Conservation (phyloP, 129 eudicot species). For the Helianthus tuberosus region DNA sequence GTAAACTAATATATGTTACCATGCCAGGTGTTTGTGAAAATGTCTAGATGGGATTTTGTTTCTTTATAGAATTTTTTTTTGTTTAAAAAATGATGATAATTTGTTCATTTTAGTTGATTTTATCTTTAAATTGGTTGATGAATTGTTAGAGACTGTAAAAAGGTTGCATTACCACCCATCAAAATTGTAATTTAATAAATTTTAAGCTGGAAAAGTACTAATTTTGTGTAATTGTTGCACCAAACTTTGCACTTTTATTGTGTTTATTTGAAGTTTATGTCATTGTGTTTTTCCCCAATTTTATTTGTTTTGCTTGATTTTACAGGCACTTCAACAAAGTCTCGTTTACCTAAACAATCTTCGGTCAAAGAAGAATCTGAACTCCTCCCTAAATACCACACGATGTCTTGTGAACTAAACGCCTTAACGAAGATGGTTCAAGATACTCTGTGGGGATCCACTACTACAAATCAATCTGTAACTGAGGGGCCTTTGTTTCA, state of each 20-base stretch:
- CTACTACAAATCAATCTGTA: constrained; percentile 16
- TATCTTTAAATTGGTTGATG: background rate
- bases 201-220: background rate
- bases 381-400: constrained; percentile 58
- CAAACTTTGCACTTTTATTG: background rate
- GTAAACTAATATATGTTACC: no score
- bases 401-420: constrained; percentile 65
- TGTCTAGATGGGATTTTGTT: background rate
- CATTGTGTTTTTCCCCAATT: background rate
- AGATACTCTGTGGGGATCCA: constrained; percentile 35
- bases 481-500: constrained; percentile 59
- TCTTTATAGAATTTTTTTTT: background rate
- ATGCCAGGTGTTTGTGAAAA: no score
- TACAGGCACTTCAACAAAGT: constrained; percentile 44
- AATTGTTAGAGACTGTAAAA: background rate
- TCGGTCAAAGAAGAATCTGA: constrained; percentile 39
- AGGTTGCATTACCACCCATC: background rate
- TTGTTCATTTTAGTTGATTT: background rate
- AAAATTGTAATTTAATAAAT: background rate
- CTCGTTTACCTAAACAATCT: constrained; percentile 45
- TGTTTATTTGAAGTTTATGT: background rate
- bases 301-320: background rate
- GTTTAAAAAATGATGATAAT: background rate
- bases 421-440: constrained; percentile 67
- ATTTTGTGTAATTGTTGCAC: background rate